A percentile compares a stretch with the other conserved stretches of the same genome.
These are phyloP conservation scores for Aristolochia fimbriata DNA, from an alignment of 164 flowering plant species.

Conservation along the genomic window DNA sequence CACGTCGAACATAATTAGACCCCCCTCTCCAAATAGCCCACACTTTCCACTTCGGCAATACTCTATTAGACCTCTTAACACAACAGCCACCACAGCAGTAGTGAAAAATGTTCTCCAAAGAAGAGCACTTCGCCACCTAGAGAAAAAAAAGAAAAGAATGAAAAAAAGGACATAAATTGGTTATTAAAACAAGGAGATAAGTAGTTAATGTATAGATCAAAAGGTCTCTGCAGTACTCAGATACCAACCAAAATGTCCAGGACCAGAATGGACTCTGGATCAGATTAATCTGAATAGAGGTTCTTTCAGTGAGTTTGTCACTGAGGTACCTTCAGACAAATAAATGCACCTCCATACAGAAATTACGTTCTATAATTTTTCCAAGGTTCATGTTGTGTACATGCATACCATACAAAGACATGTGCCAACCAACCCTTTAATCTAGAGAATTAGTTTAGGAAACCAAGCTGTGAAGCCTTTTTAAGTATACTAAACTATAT, in stretches of 20 bases:
- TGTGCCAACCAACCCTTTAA: no score
- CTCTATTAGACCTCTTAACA: slow-evolving; percentile 52
- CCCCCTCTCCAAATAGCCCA: slow-evolving; percentile 90
- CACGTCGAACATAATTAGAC: slow-evolving; percentile 86
- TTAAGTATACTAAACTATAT: no score
- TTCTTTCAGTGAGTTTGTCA: no score
- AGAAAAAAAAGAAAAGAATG: neutral
- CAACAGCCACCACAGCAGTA: slow-evolving; percentile 83
- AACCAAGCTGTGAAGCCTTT: no score
- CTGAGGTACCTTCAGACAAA: no score
- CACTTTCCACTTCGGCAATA: slow-evolving; percentile 64
- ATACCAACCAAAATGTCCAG: neutral
- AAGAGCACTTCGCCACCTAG: slow-evolving; percentile 98
- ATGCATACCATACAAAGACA: no score
- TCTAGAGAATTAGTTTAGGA: no score
- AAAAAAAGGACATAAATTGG: neutral
- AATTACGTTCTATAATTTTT: no score
- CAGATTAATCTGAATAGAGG: no score
- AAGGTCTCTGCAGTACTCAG: neutral
- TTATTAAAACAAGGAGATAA: neutral
- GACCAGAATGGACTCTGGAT: no score
- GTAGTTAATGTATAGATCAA: neutral
- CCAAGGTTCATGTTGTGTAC: no score
- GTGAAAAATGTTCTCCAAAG: slow-evolving; percentile 96
- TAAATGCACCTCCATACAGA: no score